Percentiles rank a stretch among this genome's conserved stretches.
Evolutionary conservation across 345 rosid species (phyloP).

Genomic region (Cardiospermum halicacabum): DNA sequence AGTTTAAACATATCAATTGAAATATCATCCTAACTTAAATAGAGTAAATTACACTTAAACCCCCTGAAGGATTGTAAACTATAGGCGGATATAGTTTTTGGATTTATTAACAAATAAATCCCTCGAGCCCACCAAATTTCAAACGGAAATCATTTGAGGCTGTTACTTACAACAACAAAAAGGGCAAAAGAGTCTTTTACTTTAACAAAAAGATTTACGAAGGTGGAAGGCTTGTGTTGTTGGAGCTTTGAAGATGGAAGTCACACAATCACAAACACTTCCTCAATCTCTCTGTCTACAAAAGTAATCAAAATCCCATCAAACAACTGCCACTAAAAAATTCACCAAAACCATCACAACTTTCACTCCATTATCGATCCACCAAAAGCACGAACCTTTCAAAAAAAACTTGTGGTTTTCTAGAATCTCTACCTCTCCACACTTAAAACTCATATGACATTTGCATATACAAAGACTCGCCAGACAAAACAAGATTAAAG

Average conservation of each 20-base stretch:
- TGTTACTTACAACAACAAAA: no score
- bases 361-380: slow-evolving; percentile 3
- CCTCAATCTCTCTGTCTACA: slow-evolving; percentile 23
- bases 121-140: no score
- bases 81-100: no score
- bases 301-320: slow-evolving; percentile 15
- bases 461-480: slow-evolving; percentile 56
- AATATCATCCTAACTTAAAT: no score
- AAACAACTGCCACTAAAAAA: slow-evolving; percentile 16
- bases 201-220: no score
- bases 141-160: no score
- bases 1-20: no score
- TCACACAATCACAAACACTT: neutral
- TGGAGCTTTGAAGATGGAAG: slow-evolving; percentile 10
- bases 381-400: slow-evolving; percentile 33
- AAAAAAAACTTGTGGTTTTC: slow-evolving; percentile 50
- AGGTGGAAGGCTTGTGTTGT: no score
- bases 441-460: slow-evolving; percentile 50
- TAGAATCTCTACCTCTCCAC: slow-evolving; percentile 62
- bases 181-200: no score
- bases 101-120: no score
- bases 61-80: no score
- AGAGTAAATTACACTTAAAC: no score
- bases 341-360: slow-evolving; percentile 14
- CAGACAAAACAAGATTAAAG: slow-evolving; percentile 59